Evolutionary conservation across 257 asterid species (phyloP).

Genomic region (Petunia axillaris): DNA sequence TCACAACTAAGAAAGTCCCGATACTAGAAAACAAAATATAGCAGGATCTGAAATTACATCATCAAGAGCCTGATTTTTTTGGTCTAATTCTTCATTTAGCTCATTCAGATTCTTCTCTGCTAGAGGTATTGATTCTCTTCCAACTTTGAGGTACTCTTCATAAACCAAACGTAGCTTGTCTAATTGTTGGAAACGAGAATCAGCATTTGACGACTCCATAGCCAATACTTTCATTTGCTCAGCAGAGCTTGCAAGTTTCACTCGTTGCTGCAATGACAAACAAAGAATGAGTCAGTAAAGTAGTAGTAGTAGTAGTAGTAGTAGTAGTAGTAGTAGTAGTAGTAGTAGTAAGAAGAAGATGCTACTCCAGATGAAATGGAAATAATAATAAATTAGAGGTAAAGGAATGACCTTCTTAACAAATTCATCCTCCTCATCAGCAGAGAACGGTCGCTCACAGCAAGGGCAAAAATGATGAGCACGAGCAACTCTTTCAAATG

Average conservation of each 20-base stretch:
- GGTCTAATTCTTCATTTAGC: slow-evolving; percentile 74
- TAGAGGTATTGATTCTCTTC: slow-evolving; percentile 72
- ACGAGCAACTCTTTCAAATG: slow-evolving; percentile 84
- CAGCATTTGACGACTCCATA: slow-evolving; percentile 65
- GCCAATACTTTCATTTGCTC: slow-evolving; percentile 64
- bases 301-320: slow-evolving; percentile 16
- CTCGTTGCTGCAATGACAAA: slow-evolving; percentile 70
- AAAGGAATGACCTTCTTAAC: slow-evolving; percentile 66
- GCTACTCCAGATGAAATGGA: slow-evolving; percentile 21
- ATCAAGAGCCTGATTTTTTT: slow-evolving; percentile 83
- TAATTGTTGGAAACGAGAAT: slow-evolving; percentile 79
- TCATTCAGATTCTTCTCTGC: slow-evolving; percentile 69
- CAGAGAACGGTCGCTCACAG: slow-evolving; percentile 90
- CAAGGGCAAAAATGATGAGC: slow-evolving; percentile 89
- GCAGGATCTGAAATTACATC: slow-evolving; percentile 57
- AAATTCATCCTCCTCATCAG: slow-evolving; percentile 89
- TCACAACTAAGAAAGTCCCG: neutral
- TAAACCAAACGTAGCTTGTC: slow-evolving; percentile 79
- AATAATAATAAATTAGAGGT: slow-evolving; percentile 15
- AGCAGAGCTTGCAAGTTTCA: slow-evolving; percentile 58
- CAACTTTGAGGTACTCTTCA: slow-evolving; percentile 76
- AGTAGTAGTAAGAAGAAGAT: slow-evolving; percentile 7
- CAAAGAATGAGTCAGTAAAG: slow-evolving; percentile 21
- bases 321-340: slow-evolving; percentile 1
- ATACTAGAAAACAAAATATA: slow-evolving; percentile 9